Evolutionary conservation across 345 rosid species (phyloP), one percentile per base, ranked within the genome.

Genomic region (Salix koriyanagi): DNA sequence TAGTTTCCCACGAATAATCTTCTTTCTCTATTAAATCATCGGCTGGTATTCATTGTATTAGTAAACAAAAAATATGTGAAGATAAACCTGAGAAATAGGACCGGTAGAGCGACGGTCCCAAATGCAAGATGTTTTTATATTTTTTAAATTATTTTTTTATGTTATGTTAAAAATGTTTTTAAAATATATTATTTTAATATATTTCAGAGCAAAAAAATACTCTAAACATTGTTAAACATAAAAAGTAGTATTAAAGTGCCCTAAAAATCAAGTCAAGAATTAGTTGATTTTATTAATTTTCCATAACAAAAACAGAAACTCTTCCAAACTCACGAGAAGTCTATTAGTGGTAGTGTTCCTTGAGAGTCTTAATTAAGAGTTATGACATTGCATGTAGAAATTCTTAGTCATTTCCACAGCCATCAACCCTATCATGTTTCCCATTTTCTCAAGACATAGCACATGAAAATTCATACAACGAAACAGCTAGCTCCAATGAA

Each of bases 11-110:
- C 18, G 28, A 42, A 67, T 60, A 41, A 46, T 79, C n/a, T 37
- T 42, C 65, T 77, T 76, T 64, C 30, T 28, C 64, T 73, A 50
- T 58, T 14, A 11, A 77, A 86, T 80, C 21, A 64, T 75, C 79
- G 81, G 82, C 69, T 71, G 58, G 21, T 37, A 73, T 77, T 79
- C 21, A 13, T 60, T 62, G 48, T 15, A 74, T 67, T 61, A n/a
- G 9, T 67, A 34, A 65, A 10, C 14, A 39, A 19, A 67, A 37
- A 54, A 44, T 25, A 25, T 25, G 2, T 2, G 30, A 44, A 23
- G 70, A 82, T 80, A 78, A 79, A 76, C 80, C 74, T 69, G 83
- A 84, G 79, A 80, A 39, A 34, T 19, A 12, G 84, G 84, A 84
- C 79, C 86, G 73, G 19, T 50, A 71, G 72, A 65, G 64, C 41